phyloP scores from a whole-genome alignment of 1,284 basidiomycete genomes.

The Peniophora sp. region DNA sequence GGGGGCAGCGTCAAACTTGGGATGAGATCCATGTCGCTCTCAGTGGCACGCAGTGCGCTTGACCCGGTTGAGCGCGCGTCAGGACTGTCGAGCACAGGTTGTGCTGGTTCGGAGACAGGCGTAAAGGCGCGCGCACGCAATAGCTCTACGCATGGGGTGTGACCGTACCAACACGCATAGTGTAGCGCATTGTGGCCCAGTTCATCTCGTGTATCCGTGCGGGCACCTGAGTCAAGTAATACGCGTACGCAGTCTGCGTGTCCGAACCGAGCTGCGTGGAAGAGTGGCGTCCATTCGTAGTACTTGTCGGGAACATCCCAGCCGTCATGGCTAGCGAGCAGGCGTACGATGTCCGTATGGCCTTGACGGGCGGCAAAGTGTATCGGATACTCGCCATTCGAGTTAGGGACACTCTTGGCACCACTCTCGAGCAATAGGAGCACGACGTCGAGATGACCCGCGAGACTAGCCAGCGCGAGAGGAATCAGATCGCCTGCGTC shows the following conservation, averaged over 20 bases:
- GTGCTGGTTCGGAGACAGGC: background rate
- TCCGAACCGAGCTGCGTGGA: constrained; percentile 91
- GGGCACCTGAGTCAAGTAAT: constrained; percentile 74
- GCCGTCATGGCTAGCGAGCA: constrained; percentile 71
- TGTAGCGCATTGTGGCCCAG: constrained; percentile 82
- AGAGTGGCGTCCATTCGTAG: constrained; percentile 96
- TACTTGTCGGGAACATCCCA: constrained; percentile 94
- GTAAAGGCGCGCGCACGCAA: background rate
- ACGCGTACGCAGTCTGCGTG: constrained; percentile 71
- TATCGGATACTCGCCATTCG: constrained; percentile 92
- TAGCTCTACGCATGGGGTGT: constrained; percentile 39
- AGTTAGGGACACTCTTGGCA: constrained; percentile 79
- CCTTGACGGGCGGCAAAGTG: constrained; percentile 98
- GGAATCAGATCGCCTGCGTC: constrained; percentile 82
- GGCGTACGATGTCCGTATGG: constrained; percentile 73
- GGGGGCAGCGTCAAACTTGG: constrained; percentile 92
- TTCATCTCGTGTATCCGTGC: constrained; percentile 77
- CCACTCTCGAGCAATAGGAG: constrained; percentile 70
- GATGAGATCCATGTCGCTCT: constrained; percentile 83
- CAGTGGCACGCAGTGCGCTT: constrained; percentile 23
- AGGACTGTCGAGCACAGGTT: constrained; percentile 17
- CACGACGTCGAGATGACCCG: constrained; percentile 84
- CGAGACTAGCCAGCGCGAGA: constrained; percentile 85
- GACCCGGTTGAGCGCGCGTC: constrained; percentile 14
- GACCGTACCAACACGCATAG: constrained; percentile 98